These are phyloP conservation scores for Phytophthora citrophthora DNA, from an alignment of 352 stramenopile species.

Conservation along the genomic window DNA sequence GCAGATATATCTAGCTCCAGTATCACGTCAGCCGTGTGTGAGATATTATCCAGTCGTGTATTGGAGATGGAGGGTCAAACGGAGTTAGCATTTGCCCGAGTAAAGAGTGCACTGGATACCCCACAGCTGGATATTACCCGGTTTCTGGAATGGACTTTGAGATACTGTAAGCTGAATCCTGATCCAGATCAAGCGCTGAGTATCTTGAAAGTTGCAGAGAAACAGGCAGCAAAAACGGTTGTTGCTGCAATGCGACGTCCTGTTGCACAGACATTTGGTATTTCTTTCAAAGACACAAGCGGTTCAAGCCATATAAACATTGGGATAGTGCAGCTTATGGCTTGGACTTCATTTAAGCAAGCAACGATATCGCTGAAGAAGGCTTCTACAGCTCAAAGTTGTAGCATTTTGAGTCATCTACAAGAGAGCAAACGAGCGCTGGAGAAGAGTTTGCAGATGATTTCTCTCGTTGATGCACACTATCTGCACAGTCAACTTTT, in stretches of 20 bases:
- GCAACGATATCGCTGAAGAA: slow-evolving; percentile 31
- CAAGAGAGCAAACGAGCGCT: slow-evolving; percentile 26
- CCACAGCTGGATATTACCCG: slow-evolving; percentile 32
- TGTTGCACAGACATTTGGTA: slow-evolving; percentile 4
- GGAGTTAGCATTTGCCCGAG: slow-evolving; percentile 23
- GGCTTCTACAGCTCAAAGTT: slow-evolving; percentile 2
- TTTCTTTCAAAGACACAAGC: neutral
- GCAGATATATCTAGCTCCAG: neutral
- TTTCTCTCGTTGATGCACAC: slow-evolving; percentile 20
- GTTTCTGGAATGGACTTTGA: slow-evolving; percentile 43
- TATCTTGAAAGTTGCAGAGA: slow-evolving; percentile 29
- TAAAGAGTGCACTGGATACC: slow-evolving; percentile 25
- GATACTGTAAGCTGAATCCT: slow-evolving; percentile 29
- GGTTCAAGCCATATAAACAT: slow-evolving; percentile 19
- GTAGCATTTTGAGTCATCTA: slow-evolving; percentile 5
- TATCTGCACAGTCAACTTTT: slow-evolving; percentile 25
- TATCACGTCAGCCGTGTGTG: slow-evolving; percentile 14
- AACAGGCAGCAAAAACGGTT: slow-evolving; percentile 20
- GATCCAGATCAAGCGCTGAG: slow-evolving; percentile 16
- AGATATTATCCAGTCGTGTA: slow-evolving; percentile 36
- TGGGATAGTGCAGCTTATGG: slow-evolving; percentile 30
- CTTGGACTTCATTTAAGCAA: slow-evolving; percentile 44
- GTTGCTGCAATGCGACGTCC: slow-evolving; percentile 17
- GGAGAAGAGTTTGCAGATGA: slow-evolving; percentile 23
- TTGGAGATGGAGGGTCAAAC: slow-evolving; percentile 47